These are phyloP conservation scores for Cyanodermella asteris DNA, from an alignment of 2,329 filamentous ascomycete species.

Conservation along the genomic window DNA sequence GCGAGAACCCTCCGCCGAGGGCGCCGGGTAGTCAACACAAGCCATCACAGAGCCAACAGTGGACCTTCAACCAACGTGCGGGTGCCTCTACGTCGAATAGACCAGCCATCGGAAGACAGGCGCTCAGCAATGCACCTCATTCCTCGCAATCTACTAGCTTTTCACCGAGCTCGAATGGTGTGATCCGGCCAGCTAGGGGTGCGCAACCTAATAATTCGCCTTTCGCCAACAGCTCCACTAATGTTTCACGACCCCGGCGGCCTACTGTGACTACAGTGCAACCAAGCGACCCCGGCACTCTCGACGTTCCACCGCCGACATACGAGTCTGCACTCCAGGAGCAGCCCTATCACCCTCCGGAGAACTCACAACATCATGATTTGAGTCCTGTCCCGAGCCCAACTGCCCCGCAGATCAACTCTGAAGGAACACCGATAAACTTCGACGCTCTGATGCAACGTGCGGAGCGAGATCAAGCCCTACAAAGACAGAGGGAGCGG, in stretches of 20 bases:
- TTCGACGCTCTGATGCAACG: no score
- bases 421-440: no score
- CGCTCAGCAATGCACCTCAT: slow-evolving; percentile 51
- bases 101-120: slow-evolving; percentile 40
- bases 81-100: no score
- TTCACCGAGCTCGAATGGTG: slow-evolving; percentile 7
- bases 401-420: no score
- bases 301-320: slow-evolving; percentile 38
- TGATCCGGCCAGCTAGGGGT: slow-evolving; percentile 12
- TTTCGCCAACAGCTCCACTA: no score
- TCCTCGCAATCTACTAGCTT: slow-evolving; percentile 30
- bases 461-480: no score
- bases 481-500: no score
- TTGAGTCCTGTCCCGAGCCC: no score
- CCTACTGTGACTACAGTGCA: no score
- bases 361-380: no score
- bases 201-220: slow-evolving; percentile 12
- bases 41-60: slow-evolving; percentile 5
- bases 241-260: no score
- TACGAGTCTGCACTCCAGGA: slow-evolving; percentile 42
- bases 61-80: slow-evolving; percentile 7
- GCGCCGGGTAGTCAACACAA: slow-evolving; percentile 9
- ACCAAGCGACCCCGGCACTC: no score
- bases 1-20: slow-evolving; percentile 11
- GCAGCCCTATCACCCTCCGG: slow-evolving; percentile 31